Evolutionary conservation across 352 stramenopile genomes (phyloP).

Genomic region (Phytophthora pseudosyringae): DNA sequence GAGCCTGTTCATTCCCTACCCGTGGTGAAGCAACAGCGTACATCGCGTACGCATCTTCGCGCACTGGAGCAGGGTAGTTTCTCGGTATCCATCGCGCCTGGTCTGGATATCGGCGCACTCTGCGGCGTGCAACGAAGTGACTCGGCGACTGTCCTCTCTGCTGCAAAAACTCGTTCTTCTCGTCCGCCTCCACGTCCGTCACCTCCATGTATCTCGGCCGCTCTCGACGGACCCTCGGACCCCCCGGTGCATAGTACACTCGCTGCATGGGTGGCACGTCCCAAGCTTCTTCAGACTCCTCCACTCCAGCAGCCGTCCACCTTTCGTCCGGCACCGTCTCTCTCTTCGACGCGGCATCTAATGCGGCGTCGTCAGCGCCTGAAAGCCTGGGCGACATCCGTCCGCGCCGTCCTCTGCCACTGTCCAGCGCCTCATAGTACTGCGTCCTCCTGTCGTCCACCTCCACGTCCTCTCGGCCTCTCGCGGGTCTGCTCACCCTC

Average conservation of each 20-base stretch:
- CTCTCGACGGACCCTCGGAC: conserved; percentile 8
- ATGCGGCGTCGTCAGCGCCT: neutral
- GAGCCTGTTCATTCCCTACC: conserved; percentile 10
- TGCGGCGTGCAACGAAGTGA: conserved; percentile 25
- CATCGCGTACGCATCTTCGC: conserved; percentile 22
- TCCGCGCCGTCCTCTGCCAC: conserved; percentile 3
- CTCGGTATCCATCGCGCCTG: conserved; percentile 23
- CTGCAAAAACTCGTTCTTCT: conserved; percentile 36
- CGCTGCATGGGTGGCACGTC: conserved; percentile 14
- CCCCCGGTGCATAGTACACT: conserved; percentile 21
- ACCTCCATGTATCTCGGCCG: conserved; percentile 28
- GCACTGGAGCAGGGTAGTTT: conserved; percentile 16
- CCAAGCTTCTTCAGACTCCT: conserved; percentile 9
- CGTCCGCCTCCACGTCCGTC: conserved; percentile 25
- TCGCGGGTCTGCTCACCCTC: conserved; percentile 7
- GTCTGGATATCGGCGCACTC: conserved; percentile 29
- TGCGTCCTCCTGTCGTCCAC: neutral
- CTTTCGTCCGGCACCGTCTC: conserved; percentile 10
- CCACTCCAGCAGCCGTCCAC: conserved; percentile 1
- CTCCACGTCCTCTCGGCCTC: conserved; percentile 1
- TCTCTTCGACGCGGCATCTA: conserved; percentile 9
- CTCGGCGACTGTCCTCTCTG: conserved; percentile 9
- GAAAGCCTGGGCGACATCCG: conserved; percentile 7
- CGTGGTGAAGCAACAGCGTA: conserved; percentile 19
- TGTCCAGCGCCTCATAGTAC: neutral